Base-by-base conservation (phyloP, 306 rosid species). In the Inga laurina region DNA sequence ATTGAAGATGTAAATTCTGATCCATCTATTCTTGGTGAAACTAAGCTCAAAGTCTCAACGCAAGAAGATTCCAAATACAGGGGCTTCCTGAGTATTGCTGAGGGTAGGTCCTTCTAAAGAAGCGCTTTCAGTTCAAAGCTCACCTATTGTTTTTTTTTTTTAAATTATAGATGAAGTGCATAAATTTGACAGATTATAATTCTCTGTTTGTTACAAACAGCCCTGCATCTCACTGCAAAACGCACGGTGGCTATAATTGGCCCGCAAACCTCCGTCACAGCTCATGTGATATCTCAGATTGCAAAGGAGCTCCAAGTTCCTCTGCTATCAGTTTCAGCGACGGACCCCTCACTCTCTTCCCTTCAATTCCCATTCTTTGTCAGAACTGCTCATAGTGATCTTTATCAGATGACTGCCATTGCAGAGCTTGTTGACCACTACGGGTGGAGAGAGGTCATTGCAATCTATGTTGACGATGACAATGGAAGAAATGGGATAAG, bases 261-360 rank as follows among this genome's bases (percentile, higher is more conserved):
- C 9, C 99, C 99, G 11, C 99, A 90, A 81, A 85, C 79, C 43
- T 96, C 97, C 75, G 93, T 86, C 75, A 90, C 94, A 46, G 99
- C 98, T 86, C 98, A 97, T 89, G 87, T 90, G 66, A 85, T 97
- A 90, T 84, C 97, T 76, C 97, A 92, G 61, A 91, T 97, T 82
- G 98, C 99, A 65, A 91, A 91, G 39, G 98, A 94, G 89, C 95
- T 97, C 81, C 97, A 88, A 71, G 93, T 92, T 79, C 99, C 99
- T 69, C 83, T 94, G 68, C 57, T 97, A 49, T 92, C 99, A 35
- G 93, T 86, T 80, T 34, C 99, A 4, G 99, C 97, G 8, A 72
- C 93, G 10, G 98, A 97, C 77, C 97, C 98, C 21, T 90, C 99
- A 30, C 88, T 97, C 76, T 89, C 97, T 67, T 84, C 99, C 6